Evolutionary conservation across 2,329 filamentous ascomycete species (phyloP).

Genomic region (Aspergillus tanneri): DNA sequence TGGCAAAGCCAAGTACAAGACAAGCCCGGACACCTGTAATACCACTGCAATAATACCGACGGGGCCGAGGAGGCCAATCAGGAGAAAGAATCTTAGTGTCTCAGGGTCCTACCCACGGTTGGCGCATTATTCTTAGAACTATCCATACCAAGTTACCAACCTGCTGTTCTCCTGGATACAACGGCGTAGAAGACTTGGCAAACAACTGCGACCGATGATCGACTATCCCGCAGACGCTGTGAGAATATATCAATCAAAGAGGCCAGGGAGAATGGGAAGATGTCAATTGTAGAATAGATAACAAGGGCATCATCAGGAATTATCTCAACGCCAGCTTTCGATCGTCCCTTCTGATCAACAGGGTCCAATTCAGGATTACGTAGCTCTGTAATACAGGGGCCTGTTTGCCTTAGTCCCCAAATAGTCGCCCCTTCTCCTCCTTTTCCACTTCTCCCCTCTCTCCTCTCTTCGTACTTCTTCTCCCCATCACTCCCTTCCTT

Average conservation of each 20-base stretch:
- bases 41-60: background rate
- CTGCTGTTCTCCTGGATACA: background rate
- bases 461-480: conserved; percentile 14
- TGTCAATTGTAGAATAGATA: background rate
- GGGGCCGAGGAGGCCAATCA: background rate
- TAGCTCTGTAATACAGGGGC: background rate
- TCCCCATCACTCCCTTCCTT: conserved; percentile 12
- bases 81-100: background rate
- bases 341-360: no score
- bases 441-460: conserved; percentile 13
- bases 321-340: no score
- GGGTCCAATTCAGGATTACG: background rate
- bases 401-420: background rate
- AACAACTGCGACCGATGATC: background rate
- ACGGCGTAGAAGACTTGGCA: background rate
- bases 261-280: background rate
- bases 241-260: background rate
- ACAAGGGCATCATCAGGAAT: background rate
- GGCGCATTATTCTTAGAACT: background rate
- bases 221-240: background rate
- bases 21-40: conserved; percentile 1
- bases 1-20: conserved; percentile 14
- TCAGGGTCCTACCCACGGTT: background rate
- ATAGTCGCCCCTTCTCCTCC: conserved; percentile 4
- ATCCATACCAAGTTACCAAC: background rate